Base-by-base conservation (phyloP, 1,284 basidiomycete genomes). In the Athelia sp. region DNA sequence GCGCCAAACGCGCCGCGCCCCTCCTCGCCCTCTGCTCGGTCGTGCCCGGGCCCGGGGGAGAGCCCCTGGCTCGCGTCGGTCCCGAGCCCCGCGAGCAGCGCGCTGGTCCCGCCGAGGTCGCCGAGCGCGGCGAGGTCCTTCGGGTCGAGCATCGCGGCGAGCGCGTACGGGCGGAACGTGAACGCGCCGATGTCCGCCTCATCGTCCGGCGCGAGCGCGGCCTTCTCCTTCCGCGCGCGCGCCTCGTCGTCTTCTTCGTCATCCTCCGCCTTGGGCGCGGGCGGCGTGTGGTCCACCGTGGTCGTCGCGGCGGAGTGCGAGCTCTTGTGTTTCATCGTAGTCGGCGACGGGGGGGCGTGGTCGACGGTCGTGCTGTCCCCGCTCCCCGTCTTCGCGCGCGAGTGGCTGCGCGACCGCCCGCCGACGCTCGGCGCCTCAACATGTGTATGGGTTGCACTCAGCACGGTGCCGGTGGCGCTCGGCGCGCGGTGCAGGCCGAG, bases 91-190 rank as follows among this genome's bases (percentile, higher is more conserved):
- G 72, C 66, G 18, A 96, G 64, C 15, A 99, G 62, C 9, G 79
- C 83, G 1, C 75, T 59, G 2, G 81, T 70, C 36, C 97, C 96
- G 22, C 94, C 95, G 47, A 97, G 74, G 14, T 70, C 70, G 34
- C 76, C 73, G 17, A 99, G 77, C 31, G 76, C 67, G 1, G 85
- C 76, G 8, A 95, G 59, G 54, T 71, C 82, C 70, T 95, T 95
- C 17, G 94, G 93, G 65, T 98, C 95, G 45, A 98, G 82, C 45
- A 98, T 79, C 53, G 84, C 80, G 18, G 93, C 93, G 4, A 99
- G 82, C 49, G 78, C 73, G 53, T 79, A 82, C 0, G 95, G 92
- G 50, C 79, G 83, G 61, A 87, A 82, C 10, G 62, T 58, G 63
- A 90, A 93, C 0, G 90, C 88, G 0, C 79, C 66, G 0, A 86